Conservation (phyloP, 257 asterid genomes). For the Knoxia roxburghii region DNA sequence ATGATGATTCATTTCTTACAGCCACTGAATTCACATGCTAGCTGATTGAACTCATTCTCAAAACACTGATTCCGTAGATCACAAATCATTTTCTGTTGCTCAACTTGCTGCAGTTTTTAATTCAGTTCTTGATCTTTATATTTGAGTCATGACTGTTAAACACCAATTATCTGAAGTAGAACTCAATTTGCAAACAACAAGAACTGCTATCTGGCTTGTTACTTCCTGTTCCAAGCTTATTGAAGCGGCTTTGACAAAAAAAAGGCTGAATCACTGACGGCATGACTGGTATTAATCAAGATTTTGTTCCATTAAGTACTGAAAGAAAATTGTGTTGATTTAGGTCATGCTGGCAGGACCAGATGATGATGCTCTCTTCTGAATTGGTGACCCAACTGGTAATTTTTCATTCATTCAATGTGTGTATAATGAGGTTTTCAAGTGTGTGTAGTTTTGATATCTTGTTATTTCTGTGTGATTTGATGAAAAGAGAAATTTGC, state of each 20-base stretch:
- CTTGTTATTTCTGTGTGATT: constrained; percentile 18
- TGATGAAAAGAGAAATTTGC: constrained; percentile 25
- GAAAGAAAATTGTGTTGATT: not conserved
- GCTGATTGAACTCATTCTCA: not conserved
- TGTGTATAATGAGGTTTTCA: constrained; percentile 18
- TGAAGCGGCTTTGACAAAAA: too few relatives aligned
- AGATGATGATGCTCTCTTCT: constrained; percentile 85
- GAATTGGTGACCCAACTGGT: constrained; percentile 34
- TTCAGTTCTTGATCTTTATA: not conserved
- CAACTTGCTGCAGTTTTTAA: not conserved
- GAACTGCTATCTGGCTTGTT: too few relatives aligned
- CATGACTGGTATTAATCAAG: not conserved
- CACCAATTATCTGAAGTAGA: not conserved
- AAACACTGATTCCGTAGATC: not conserved
- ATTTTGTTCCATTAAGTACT: constrained; percentile 3
- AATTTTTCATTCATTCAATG: constrained; percentile 20
- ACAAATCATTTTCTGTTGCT: not conserved
- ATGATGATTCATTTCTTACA: too few relatives aligned
- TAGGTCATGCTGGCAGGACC: constrained; percentile 96
- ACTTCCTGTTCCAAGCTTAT: not conserved
- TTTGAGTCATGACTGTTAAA: not conserved
- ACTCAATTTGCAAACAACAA: not conserved
- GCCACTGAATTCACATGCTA: too few relatives aligned
- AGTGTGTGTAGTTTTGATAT: constrained; percentile 32
- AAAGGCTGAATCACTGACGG: too few relatives aligned